phyloP scores from a whole-genome alignment of 2,329 filamentous ascomycete genomes.

The Amesomyces nigricolor region DNA sequence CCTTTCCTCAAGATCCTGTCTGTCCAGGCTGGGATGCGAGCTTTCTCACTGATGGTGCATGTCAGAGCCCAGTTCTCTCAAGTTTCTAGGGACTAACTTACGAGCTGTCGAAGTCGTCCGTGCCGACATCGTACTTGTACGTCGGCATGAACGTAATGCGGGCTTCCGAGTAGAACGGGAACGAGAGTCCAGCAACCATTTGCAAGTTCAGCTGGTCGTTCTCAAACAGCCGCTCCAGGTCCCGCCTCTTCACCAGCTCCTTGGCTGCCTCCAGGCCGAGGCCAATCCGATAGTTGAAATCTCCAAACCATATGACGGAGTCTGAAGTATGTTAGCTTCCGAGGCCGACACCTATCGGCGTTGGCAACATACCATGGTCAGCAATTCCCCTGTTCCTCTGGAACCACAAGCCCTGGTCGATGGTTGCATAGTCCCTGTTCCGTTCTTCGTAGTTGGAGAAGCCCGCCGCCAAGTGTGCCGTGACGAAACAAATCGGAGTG shows the following conservation, averaged over 20 bases:
- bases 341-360: background rate
- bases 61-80: slow-evolving; percentile 28
- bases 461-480: slow-evolving; percentile 90
- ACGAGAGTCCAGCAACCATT: slow-evolving; percentile 88
- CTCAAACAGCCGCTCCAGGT: slow-evolving; percentile 76
- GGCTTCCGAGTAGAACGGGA: slow-evolving; percentile 87
- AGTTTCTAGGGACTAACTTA: slow-evolving; percentile 38
- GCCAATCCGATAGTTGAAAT: slow-evolving; percentile 97
- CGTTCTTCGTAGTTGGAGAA: slow-evolving; percentile 96
- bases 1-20: slow-evolving; percentile 89
- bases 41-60: slow-evolving; percentile 65
- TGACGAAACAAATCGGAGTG: slow-evolving; percentile 91
- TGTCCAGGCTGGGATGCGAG: slow-evolving; percentile 93
- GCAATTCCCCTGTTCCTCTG: slow-evolving; percentile 87
- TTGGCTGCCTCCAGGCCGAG: slow-evolving; percentile 72
- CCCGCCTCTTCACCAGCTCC: slow-evolving; percentile 62
- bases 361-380: slow-evolving; percentile 61
- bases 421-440: slow-evolving; percentile 87
- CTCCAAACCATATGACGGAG: slow-evolving; percentile 87
- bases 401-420: slow-evolving; percentile 80
- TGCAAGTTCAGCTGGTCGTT: slow-evolving; percentile 95
- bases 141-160: slow-evolving; percentile 85
- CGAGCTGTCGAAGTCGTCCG: slow-evolving; percentile 87
- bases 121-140: slow-evolving; percentile 90
- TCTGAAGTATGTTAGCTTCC: slow-evolving; percentile 38